phyloP scores from a whole-genome alignment of 2,329 filamentous ascomycete genomes.

The Scedosporium minutisporum region DNA sequence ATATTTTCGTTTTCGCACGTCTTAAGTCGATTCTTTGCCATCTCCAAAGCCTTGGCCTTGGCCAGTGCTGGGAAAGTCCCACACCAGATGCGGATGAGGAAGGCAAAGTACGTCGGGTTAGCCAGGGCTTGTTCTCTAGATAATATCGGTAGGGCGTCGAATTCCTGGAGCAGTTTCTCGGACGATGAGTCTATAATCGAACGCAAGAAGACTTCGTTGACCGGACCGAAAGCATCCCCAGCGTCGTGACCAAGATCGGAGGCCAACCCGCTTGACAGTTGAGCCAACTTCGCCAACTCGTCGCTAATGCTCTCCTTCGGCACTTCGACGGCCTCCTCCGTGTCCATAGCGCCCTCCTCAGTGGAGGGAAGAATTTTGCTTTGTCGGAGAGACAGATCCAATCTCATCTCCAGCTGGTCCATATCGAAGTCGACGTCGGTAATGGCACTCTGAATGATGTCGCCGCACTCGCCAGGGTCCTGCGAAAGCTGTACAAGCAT shows the following conservation, averaged over 20 bases:
- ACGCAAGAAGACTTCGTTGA: slow-evolving; percentile 47
- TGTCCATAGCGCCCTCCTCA: slow-evolving; percentile 40
- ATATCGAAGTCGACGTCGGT: slow-evolving; percentile 61
- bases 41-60: slow-evolving; percentile 58
- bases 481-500: slow-evolving; percentile 58
- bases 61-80: slow-evolving; percentile 60
- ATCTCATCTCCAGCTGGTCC: slow-evolving; percentile 62
- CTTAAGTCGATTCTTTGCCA: slow-evolving; percentile 49
- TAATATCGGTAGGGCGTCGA: slow-evolving; percentile 47
- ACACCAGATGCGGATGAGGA: slow-evolving; percentile 67
- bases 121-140: slow-evolving; percentile 43
- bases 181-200: slow-evolving; percentile 34
- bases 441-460: slow-evolving; percentile 58
- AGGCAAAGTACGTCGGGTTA: slow-evolving; percentile 60
- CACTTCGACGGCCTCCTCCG: slow-evolving; percentile 14
- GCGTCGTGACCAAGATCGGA: slow-evolving; percentile 44
- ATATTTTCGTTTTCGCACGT: slow-evolving; percentile 33
- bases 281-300: slow-evolving; percentile 28
- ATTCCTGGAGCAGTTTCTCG: slow-evolving; percentile 33
- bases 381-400: slow-evolving; percentile 60
- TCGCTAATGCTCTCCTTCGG: slow-evolving; percentile 27
- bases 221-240: slow-evolving; percentile 45
- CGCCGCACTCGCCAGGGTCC: slow-evolving; percentile 45
- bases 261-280: slow-evolving; percentile 26
- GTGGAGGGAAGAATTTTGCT: slow-evolving; percentile 37